Base-by-base conservation (phyloP, 805 yeast genomes). In the Priceomyces haplophilus region DNA sequence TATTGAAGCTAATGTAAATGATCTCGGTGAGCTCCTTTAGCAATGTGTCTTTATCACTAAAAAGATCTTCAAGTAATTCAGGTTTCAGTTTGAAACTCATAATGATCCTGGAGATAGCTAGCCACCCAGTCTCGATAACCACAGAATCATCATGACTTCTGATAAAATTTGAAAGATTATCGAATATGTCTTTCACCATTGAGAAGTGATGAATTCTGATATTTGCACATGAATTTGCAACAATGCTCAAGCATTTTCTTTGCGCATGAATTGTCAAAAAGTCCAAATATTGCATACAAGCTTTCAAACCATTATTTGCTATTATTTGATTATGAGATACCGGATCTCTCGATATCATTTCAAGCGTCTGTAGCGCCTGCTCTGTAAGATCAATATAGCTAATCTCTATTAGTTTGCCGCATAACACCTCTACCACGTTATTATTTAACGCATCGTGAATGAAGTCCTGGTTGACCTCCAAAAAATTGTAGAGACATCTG, bases 251-350 rank as follows among this genome's bases (percentile, higher is more conserved):
- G 12, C 95, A 88, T 49, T 88, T 85, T 42, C 95, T 69, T 61
- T 91, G 98, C 0, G 95, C 86, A 64, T 88, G 96, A 16, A 82
- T 75, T 1, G 97, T 86, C 60, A 91, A 85, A 56, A 91, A 91
- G 58, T 93, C 98, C 46, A 90, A 69, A 54, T 80, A 87, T 53
- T 78, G 79, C 35, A 93, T 61, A 47, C 87, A 82, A 0, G 86
- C 78, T 5, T 71, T 63, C 7, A 90, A 59, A 7, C 89, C 83
- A 30, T 84, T 83, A 42, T 79, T 75, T 16, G 69, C 59, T 31
- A 88, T 63, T 11, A 87, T 69, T 21, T 68, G 73, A 33, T 63
- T 58, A 46, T 69, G 75, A 3, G 73, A 51, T 2, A 83, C 78
- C 17, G 75, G 66, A 23, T 73, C 73, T 44, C 82, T 65, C 1